Base-by-base conservation (phyloP, 352 stramenopile species). In the Phytophthora tentaculata region DNA sequence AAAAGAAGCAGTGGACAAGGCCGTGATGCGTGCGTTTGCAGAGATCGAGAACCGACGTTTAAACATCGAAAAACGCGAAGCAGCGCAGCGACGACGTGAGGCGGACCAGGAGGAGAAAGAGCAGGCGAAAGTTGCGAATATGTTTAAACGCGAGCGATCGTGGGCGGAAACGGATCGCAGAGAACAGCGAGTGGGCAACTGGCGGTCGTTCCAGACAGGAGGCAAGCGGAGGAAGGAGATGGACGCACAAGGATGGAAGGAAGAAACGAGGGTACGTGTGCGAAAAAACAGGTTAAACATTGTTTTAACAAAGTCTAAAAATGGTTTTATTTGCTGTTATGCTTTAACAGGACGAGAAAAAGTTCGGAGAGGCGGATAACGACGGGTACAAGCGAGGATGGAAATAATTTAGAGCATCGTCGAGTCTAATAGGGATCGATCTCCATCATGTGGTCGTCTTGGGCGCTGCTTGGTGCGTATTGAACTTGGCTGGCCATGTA, bases 341-440 rank as follows among this genome's bases (percentile, higher is more conserved):
- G n/a, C n/a, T 32, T n/a, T 41, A 74, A 50, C 59, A 80, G 61
- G 73, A 89, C 17, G 80, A 85, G 16, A 83, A 81, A 47, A 88
- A 92, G 69, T 81, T 83, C 64, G 85, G 85, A 12, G 80, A 84
- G 28, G 58, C 77, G 2, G 83, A 92, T 37, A 91, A 82, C 47
- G 83, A 92, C 41, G 65, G 77, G 68, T 92, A 95, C 83, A 95
- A 95, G 69, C 79, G 80, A 70, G 73, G 69, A 51, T 94, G 85
- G 87, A 92, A 91, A 80, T 92, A 90, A 87, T 55, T 76, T 80
- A 80, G 57, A 55, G 26, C 32, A 48, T 56, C 37, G 50, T 22
- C 35, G 37, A 49, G 24, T 48, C 63, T 77, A 84, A 32, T 71
- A 80, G 14, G 63, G 69, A 61, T 89, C 81, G 48, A 86, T 71